Percentiles rank a stretch among this genome's conserved stretches.
Conservation (phyloP, 2,329 filamentous ascomycete species). For the Diaporthe sp. region DNA sequence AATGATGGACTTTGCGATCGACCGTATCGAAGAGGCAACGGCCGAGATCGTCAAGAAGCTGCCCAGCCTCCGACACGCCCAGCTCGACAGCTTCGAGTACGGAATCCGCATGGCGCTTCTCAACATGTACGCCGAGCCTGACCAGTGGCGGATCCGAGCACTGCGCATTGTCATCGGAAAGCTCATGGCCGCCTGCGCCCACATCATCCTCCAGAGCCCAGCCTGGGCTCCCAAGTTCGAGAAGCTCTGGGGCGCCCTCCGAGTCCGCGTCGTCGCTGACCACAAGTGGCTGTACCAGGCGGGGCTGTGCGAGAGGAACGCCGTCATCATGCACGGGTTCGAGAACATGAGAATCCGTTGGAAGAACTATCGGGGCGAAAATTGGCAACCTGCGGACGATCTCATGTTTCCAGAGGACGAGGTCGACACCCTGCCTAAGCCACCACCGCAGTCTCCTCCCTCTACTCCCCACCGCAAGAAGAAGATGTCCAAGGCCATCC, state of each 20-base stretch:
- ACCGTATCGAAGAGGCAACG: slow-evolving; percentile 68
- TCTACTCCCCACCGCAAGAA: slow-evolving; percentile 3
- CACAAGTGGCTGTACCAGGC: slow-evolving; percentile 39
- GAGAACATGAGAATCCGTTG: slow-evolving; percentile 32
- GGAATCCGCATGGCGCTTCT: slow-evolving; percentile 44
- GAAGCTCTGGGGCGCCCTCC: slow-evolving; percentile 26
- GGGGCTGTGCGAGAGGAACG: slow-evolving; percentile 1
- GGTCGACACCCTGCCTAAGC: background rate
- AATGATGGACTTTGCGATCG: slow-evolving; percentile 57
- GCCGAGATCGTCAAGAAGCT: slow-evolving; percentile 58
- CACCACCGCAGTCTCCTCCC: background rate
- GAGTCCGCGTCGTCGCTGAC: slow-evolving; percentile 30
- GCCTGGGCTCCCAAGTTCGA: slow-evolving; percentile 35
- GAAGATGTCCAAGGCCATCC: slow-evolving; percentile 36
- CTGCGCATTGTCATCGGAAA: slow-evolving; percentile 47
- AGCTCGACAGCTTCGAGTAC: slow-evolving; percentile 44
- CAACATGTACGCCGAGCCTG: slow-evolving; percentile 47
- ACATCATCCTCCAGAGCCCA: slow-evolving; percentile 44
- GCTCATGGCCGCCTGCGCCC: slow-evolving; percentile 45
- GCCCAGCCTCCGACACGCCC: slow-evolving; percentile 27
- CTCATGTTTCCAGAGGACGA: slow-evolving; percentile 16
- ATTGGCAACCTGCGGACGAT: slow-evolving; percentile 35
- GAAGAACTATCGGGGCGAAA: slow-evolving; percentile 11
- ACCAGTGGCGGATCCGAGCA: slow-evolving; percentile 38
- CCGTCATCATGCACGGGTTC: slow-evolving; percentile 32